A percentile compares a stretch with the other conserved stretches of the same genome.
phyloP scores from a whole-genome alignment of 176 grass and related monocot species.

The Rhynchospora pubera region DNA sequence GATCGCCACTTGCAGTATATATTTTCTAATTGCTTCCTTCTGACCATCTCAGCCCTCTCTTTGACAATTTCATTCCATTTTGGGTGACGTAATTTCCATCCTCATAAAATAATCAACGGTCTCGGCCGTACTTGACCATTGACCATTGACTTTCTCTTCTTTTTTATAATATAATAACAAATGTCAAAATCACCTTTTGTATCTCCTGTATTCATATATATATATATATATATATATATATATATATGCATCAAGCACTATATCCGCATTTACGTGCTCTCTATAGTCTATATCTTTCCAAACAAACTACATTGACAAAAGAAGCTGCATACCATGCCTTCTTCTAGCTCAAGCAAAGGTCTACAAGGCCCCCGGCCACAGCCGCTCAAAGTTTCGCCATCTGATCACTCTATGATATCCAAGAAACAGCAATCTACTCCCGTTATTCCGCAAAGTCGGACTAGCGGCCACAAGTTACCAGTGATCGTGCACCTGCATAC shows the following conservation, averaged over 20 bases:
- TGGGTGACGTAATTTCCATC: background rate
- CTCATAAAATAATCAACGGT: background rate
- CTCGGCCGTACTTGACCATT: background rate
- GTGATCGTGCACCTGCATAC: constrained; percentile 52
- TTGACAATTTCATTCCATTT: background rate
- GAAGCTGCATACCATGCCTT: background rate
- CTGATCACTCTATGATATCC: background rate
- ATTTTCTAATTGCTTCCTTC: no score
- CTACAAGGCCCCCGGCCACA: constrained; percentile 36
- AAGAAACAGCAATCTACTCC: background rate
- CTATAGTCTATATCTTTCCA: background rate
- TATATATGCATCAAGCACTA: background rate
- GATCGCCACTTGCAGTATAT: no score
- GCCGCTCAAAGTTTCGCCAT: constrained; percentile 28
- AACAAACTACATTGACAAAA: background rate
- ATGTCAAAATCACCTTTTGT: background rate
- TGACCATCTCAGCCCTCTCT: no score
- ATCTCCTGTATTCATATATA: background rate
- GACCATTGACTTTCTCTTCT: background rate
- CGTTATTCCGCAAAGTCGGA: background rate
- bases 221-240: no score
- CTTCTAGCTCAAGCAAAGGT: constrained; percentile 27
- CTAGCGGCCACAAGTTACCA: background rate
- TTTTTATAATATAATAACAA: background rate
- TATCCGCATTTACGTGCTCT: background rate